Base-by-base conservation (phyloP, 2,329 filamentous ascomycete genomes). In the Cladophialophora chaetospira region DNA sequence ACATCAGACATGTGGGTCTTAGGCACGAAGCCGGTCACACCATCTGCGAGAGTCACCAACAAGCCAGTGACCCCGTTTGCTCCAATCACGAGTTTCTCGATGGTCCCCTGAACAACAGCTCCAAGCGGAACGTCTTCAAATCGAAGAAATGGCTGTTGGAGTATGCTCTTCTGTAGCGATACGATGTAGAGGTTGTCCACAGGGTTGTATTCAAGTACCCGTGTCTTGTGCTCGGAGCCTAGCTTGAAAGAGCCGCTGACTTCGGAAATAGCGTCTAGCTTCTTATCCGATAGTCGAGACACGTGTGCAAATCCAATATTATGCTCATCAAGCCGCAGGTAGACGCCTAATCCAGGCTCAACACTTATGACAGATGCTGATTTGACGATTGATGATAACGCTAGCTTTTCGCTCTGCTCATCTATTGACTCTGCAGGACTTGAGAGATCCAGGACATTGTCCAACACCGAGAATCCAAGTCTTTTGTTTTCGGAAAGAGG, bases 221-320 rank as follows among this genome's bases (percentile, higher is more conserved):
- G 86, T 36, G 88, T 91, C 49, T 86, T 84, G 73, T 99, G 94
- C 13, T 82, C 83, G 0, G 91, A 88, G 36, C 85, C 91, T 17
- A 88, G 70, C 71, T 91, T 89, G 77, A 86, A 97, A 2, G 87
- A 81, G 0, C 94, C 94, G 15, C 85, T 86, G 3, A 84, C 79
- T 62, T 90, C 84, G 11, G 89, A 89, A 4, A 99, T 78, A 1
- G 83, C 84, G 62, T 97, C 94, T 51, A 97, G 82, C 71, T 94
- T 96, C 64, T 88, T 87, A 70, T 99, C 93, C 57, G 93, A 88
- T 60, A 99, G 83, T 62, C 89, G 85, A 1, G 94, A 99, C 63
- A 99, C 95, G 72, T 99, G 94, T 19, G 95, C 91, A 68, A 97
- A 99, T 8, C 90, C 90, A 2, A 93, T 78, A 26, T 86, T 83